Conservation (phyloP, 805 yeast genomes). For the Metschnikowia orientalis region DNA sequence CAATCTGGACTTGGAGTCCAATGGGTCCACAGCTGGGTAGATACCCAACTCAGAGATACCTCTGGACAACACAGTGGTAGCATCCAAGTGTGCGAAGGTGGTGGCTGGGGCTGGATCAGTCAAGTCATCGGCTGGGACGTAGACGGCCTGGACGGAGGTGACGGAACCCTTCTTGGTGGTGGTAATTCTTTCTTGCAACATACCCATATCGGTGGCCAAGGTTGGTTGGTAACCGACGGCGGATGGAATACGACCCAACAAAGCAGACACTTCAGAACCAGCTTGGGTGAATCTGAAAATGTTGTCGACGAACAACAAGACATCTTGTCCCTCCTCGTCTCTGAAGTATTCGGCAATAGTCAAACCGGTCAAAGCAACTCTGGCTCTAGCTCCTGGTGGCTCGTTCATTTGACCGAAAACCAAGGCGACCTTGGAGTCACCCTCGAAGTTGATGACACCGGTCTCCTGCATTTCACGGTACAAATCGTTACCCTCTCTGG, state of each 20-base stretch:
- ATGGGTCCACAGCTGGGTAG: slow-evolving; percentile 99
- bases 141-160: slow-evolving; percentile 99
- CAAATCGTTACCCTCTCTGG: slow-evolving; percentile 99
- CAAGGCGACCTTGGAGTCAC: slow-evolving; percentile 98
- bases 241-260: slow-evolving; percentile 99
- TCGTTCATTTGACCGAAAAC: slow-evolving; percentile 99
- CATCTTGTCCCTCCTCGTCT: slow-evolving; percentile 99
- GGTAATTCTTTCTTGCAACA: slow-evolving; percentile 99
- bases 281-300: slow-evolving; percentile 99
- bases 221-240: slow-evolving; percentile 99
- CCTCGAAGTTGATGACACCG: slow-evolving; percentile 99
- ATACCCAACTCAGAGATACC: slow-evolving; percentile 99
- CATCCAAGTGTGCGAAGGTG: slow-evolving; percentile 99
- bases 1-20: slow-evolving; percentile 98
- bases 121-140: slow-evolving; percentile 99
- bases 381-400: slow-evolving; percentile 99
- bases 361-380: slow-evolving; percentile 99
- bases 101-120: slow-evolving; percentile 99
- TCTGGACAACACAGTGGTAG: slow-evolving; percentile 99
- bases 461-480: slow-evolving; percentile 99
- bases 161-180: slow-evolving; percentile 99
- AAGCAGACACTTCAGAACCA: slow-evolving; percentile 99
- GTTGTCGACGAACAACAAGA: slow-evolving; percentile 97
- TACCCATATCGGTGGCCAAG: slow-evolving; percentile 99
- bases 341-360: slow-evolving; percentile 99